phyloP scores from a whole-genome alignment of 805 yeast species.

The Ogataea glucozyma region DNA sequence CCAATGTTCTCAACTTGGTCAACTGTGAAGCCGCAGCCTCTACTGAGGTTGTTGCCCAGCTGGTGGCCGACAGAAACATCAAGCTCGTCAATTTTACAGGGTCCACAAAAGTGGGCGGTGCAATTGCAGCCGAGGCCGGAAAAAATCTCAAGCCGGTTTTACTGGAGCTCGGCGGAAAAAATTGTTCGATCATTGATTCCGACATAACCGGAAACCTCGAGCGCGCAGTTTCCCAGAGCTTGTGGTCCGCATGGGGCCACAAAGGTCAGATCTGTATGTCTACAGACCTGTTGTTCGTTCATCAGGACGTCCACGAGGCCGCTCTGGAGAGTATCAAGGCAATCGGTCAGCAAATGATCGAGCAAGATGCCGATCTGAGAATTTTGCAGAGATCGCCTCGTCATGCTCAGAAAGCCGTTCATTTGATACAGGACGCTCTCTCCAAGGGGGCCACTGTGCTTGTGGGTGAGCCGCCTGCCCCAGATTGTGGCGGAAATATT shows the following conservation, averaged over 20 bases:
- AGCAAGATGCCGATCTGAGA: slow-evolving; percentile 18
- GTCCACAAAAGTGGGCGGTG: slow-evolving; percentile 41
- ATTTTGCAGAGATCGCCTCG: slow-evolving; percentile 34
- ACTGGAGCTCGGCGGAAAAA: slow-evolving; percentile 50
- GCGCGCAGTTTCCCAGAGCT: slow-evolving; percentile 31
- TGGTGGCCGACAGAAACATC: slow-evolving; percentile 34
- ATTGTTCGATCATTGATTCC: slow-evolving; percentile 36
- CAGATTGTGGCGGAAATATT: slow-evolving; percentile 2
- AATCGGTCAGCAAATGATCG: slow-evolving; percentile 13
- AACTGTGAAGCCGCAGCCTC: slow-evolving; percentile 34
- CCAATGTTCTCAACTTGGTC: slow-evolving; percentile 37
- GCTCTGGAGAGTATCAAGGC: slow-evolving; percentile 24
- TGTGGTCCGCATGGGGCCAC: slow-evolving; percentile 43
- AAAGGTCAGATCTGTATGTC: slow-evolving; percentile 53
- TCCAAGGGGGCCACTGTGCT: slow-evolving; percentile 39
- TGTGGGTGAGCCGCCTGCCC: slow-evolving; percentile 13
- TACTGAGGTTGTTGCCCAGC: slow-evolving; percentile 25
- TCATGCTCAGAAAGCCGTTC: slow-evolving; percentile 27
- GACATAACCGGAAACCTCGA: slow-evolving; percentile 38
- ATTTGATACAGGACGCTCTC: slow-evolving; percentile 40
- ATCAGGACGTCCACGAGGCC: slow-evolving; percentile 37
- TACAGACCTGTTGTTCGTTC: slow-evolving; percentile 41
- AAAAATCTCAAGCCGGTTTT: slow-evolving; percentile 41
- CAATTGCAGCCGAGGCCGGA: slow-evolving; percentile 40
- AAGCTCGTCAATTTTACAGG: slow-evolving; percentile 48